Conservation (phyloP, 306 rosid genomes). For the Rosa rugosa region DNA sequence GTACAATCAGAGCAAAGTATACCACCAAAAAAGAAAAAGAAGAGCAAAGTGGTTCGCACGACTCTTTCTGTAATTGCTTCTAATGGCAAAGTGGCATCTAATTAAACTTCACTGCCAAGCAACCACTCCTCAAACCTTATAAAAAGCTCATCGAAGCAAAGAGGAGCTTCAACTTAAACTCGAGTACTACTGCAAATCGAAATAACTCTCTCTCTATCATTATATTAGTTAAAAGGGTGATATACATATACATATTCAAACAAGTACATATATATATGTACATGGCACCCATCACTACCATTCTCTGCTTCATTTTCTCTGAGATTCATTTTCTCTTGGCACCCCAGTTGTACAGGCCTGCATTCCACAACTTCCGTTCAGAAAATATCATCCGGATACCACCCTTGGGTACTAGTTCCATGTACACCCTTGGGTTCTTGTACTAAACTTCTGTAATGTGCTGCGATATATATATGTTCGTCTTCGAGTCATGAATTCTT, state of each 20-base stretch:
- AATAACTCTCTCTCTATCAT: background rate
- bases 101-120: background rate
- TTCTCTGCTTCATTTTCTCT: background rate
- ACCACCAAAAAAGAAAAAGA: background rate
- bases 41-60: background rate
- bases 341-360: background rate
- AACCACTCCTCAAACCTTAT: background rate
- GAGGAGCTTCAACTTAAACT: background rate
- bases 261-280: background rate
- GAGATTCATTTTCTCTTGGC: background rate
- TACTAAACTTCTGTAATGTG: background rate
- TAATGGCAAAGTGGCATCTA: background rate
- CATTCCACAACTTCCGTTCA: background rate
- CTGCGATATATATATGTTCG: background rate
- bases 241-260: background rate
- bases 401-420: background rate
- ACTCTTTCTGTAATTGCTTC: background rate
- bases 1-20: background rate
- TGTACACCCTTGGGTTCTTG: background rate
- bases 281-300: constrained; percentile 6
- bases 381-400: background rate
- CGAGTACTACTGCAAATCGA: background rate
- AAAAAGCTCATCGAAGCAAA: background rate
- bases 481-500: background rate
- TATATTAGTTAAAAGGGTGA: background rate